Evolutionary conservation across 352 stramenopile species (phyloP), one percentile per base, ranked within the genome.

Genomic region (Thraustochytrium sp.): DNA sequence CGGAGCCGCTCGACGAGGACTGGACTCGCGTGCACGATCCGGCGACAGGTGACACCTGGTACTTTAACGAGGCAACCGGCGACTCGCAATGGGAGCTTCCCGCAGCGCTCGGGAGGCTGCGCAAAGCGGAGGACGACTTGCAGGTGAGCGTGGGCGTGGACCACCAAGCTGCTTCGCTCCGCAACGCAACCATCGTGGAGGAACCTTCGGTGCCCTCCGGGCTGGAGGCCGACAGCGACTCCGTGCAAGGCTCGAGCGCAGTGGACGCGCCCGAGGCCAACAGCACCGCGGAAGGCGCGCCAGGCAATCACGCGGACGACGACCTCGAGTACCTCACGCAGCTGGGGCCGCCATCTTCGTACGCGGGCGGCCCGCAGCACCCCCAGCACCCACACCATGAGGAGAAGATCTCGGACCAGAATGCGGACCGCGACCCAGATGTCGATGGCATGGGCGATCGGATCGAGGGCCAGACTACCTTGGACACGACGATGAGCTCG

Each of bases 11-110:
- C 23, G 68, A 51, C 51, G 48, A 42, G 68, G 26, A 55, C 44
- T 94, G 91, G 91, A 89, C 92, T 49, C 84, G 93, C 68, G 89
- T 94, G 9, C 90, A 90, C 2, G 91, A 94, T 75, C 85, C 92
- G 9, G 89, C 92, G 23, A 84, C 86, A 8, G 88, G 86, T 4
- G 90, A 93, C 49, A 87, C 91, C 18, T 94, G 91, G 91, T 94
- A 91, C 82, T 94, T 94, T 86, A 94, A 94, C 68, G 84, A 87
- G 2, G 68, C 72, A 1, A 94, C 90, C 3, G 90, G 90, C 2
- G 84, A 90, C 18, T 93, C 90, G 84, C 90, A 94, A 56, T 94
- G 91, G 91, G 90, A 93, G 54, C 86, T 85, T 9, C 90, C 91
- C 0, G 38, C 48, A 5, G 54, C 54, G 37, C 88, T 88, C n/a